Base-by-base conservation (phyloP, 2,329 filamentous ascomycete genomes). In the Salinomyces thailandicus region DNA sequence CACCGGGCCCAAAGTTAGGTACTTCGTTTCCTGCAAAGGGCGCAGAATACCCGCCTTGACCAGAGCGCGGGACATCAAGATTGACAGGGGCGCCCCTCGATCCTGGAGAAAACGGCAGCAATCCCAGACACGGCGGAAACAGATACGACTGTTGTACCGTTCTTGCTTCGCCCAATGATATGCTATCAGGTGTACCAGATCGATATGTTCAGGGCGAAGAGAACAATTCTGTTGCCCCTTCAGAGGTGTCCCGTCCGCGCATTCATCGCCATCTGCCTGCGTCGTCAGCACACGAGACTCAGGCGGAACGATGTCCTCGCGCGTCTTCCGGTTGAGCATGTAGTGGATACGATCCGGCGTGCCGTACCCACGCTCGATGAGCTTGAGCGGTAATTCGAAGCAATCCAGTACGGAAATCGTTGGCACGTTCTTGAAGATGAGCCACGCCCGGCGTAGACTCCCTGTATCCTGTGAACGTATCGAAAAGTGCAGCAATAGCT, bases 11-110 rank as follows among this genome's bases (percentile, higher is more conserved):
- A 45, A 48, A 2, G 41, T 17, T 4, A 70, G 51, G 16, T 48
- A 47, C 2, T 47, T 40, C 2, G 59, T 59, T 19, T 58, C 55
- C 14, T 60, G 52, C 12, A 66, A 57, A 24, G 58, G 62, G 12
- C 68, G 57, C 16, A 63, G 54, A 16, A 73, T 55, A 12, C 67
- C 70, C 15, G 67, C 64, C 45, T 65, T 59, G 38, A 71, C 69
- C 48, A 75, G 46, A 1, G 71, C 67, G 19, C 66, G 62, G 5
- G 61, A 62, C 39, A 75, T 53, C 3, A 58, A 43, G 1, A 62
- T 58, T 13, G 55, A 52, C 12, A 72, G 50, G 2, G 63, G 63
- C 6, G 62, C 66, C 30, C 66, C 58, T 16, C 55, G 53, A 28
- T 55, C 51, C 15, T 54, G 50, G 3, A 73, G 57, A 43, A 62